These are phyloP conservation scores for Candida corydali DNA, from an alignment of 805 yeast species.

Conservation along the genomic window DNA sequence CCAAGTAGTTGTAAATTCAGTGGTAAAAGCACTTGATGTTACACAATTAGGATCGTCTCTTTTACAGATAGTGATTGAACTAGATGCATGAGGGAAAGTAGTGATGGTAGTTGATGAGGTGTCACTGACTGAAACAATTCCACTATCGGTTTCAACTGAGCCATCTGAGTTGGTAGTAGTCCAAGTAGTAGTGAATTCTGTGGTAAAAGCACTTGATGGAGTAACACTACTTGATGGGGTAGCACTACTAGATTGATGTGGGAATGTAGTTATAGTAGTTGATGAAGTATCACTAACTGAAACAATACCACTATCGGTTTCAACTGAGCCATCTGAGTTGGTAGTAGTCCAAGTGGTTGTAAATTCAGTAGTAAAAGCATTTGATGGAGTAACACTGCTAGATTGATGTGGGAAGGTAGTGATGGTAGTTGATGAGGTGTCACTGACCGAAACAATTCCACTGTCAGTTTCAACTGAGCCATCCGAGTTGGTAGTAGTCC, in stretches of 20 bases:
- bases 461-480: background rate
- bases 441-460: background rate
- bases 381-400: conserved; percentile 7
- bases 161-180: background rate
- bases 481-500: background rate
- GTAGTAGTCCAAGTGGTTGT: conserved; percentile 11
- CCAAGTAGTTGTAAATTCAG: conserved; percentile 5
- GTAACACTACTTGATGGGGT: background rate
- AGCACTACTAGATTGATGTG: background rate
- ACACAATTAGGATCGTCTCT: conserved; percentile 3
- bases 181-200: background rate
- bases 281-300: conserved; percentile 5
- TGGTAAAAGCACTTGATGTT: conserved; percentile 7
- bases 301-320: conserved; percentile 9
- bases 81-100: conserved; percentile 6
- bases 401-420: background rate
- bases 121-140: background rate
- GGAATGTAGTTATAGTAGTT: conserved; percentile 6
- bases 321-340: conserved; percentile 2
- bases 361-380: too few species aligned
- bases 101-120: background rate
- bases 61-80: background rate
- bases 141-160: background rate
- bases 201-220: background rate
- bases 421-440: background rate